phyloP scores from a whole-genome alignment of 208 protist species.

The Leishmania braziliensis region DNA sequence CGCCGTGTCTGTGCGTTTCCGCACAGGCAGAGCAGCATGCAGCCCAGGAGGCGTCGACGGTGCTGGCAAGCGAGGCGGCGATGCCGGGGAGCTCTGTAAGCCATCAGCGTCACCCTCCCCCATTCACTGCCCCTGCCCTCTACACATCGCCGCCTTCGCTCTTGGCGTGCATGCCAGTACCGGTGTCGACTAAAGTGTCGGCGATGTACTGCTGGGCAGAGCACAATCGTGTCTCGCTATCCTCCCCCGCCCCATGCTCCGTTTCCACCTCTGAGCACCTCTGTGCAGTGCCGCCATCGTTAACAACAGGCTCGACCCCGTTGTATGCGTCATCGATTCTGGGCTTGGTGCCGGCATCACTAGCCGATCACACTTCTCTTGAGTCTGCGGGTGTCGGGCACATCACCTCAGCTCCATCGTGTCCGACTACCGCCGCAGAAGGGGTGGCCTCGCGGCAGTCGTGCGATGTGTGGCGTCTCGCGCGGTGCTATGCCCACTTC shows the following conservation, averaged over 20 bases:
- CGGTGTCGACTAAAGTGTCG: background rate
- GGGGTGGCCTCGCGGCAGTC: background rate
- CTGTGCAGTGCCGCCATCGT: background rate
- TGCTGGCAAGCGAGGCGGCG: background rate
- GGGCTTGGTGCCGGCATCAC: background rate
- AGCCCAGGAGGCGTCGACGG: background rate
- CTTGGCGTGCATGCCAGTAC: background rate
- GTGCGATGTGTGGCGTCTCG: background rate
- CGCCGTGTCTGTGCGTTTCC: background rate
- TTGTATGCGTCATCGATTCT: background rate
- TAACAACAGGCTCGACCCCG: background rate
- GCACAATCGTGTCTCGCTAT: background rate
- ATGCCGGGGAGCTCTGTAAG: background rate
- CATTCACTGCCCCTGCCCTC: background rate
- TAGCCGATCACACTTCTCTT: background rate
- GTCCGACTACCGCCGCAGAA: background rate
- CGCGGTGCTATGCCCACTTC: slow-evolving; percentile 10
- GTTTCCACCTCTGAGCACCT: background rate
- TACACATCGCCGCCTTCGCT: background rate
- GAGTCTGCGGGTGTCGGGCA: background rate
- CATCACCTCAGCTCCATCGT: background rate
- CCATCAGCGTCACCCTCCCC: background rate
- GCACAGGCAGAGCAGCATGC: background rate
- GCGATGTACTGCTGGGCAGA: background rate
- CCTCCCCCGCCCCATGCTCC: background rate